Evolutionary conservation across 768 basidiomycete species (phyloP).

Genomic region (Boletellus emodensis): DNA sequence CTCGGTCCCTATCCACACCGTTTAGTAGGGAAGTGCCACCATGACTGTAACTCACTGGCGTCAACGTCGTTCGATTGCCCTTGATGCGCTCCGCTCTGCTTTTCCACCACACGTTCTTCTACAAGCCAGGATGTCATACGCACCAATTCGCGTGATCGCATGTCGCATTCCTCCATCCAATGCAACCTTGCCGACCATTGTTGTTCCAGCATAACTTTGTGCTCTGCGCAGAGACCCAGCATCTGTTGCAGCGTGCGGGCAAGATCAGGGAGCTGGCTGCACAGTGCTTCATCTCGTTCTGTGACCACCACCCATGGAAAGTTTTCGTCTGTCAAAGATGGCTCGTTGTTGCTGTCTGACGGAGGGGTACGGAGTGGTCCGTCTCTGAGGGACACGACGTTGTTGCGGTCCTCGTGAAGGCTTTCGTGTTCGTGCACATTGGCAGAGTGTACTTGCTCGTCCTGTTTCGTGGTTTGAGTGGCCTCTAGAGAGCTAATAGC

Average conservation of each 20-base stretch:
- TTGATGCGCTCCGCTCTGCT: constrained; percentile 48
- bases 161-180: constrained; percentile 57
- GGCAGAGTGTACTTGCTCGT: constrained; percentile 12
- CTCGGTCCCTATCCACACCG: constrained; percentile 46
- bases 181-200: constrained; percentile 60
- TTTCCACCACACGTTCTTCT: constrained; percentile 52
- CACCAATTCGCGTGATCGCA: constrained; percentile 50
- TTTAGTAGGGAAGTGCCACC: background rate
- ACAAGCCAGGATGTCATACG: constrained; percentile 59
- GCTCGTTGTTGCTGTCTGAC: constrained; percentile 58
- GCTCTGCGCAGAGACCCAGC: constrained; percentile 51
- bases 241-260: constrained; percentile 71
- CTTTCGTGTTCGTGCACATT: constrained; percentile 53
- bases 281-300: constrained; percentile 59
- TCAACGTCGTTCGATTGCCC: constrained; percentile 47
- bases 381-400: constrained; percentile 58
- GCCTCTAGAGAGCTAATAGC: too few relatives aligned
- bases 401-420: constrained; percentile 50
- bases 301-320: constrained; percentile 60
- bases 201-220: constrained; percentile 56
- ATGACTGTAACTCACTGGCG: constrained; percentile 44
- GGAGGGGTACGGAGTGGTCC: constrained; percentile 53
- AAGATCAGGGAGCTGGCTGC: constrained; percentile 63
- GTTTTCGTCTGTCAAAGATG: constrained; percentile 53
- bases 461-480: too few relatives aligned